Evolutionary conservation across 805 yeast genomes (phyloP).

Genomic region (Teunomyces barrocoloradensis): DNA sequence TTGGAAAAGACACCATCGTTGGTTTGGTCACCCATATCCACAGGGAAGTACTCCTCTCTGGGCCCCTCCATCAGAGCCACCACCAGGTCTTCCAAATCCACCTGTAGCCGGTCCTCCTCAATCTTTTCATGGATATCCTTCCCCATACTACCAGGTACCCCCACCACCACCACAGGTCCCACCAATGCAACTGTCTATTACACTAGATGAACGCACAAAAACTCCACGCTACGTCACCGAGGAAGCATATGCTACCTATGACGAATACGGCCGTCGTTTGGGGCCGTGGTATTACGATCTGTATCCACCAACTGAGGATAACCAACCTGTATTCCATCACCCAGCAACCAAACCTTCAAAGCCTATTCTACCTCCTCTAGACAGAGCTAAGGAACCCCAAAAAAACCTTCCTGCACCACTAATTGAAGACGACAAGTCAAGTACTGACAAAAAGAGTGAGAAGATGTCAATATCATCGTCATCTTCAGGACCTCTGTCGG

Average conservation of each 20-base stretch:
- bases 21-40: not conserved
- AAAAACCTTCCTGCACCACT: not conserved
- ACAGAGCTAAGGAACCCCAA: not conserved
- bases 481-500: not conserved
- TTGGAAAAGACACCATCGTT: slow-evolving; percentile 2
- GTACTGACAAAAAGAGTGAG: not conserved
- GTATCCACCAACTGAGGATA: not conserved
- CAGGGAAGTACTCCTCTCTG: not conserved
- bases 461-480: not conserved
- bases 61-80: slow-evolving; percentile 1
- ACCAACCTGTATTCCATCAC: not conserved
- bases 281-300: not conserved
- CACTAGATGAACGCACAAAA: not conserved
- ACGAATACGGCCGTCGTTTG: not conserved
- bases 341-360: not conserved
- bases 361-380: slow-evolving; percentile 1
- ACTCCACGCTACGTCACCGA: not conserved
- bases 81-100: not conserved
- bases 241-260: not conserved
- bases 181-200: not conserved
- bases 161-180: not conserved
- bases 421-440: not conserved
- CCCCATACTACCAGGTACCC: not conserved
- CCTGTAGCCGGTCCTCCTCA: not conserved
- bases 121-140: not conserved